A percentile compares a stretch with the other conserved stretches of the same genome.
phyloP scores from a whole-genome alignment of 2,329 filamentous ascomycete species.

The Alternaria dauci region DNA sequence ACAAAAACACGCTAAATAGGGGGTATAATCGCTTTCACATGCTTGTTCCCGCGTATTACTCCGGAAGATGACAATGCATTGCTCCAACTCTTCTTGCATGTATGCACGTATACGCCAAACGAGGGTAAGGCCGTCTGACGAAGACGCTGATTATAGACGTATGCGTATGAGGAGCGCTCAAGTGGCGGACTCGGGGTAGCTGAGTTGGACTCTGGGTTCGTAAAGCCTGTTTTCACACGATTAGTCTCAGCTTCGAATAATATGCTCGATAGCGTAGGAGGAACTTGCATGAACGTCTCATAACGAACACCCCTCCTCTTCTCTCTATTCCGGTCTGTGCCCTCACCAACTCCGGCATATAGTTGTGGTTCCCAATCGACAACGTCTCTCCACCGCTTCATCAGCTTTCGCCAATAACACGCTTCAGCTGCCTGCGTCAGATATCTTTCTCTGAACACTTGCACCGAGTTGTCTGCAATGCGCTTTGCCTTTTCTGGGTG shows the following conservation, averaged over 20 bases:
- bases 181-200: constrained; percentile 17
- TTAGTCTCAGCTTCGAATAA: background rate
- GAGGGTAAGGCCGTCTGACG: background rate
- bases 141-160: background rate
- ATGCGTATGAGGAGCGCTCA: background rate
- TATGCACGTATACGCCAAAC: background rate
- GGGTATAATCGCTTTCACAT: background rate
- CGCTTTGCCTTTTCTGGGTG: constrained; percentile 45
- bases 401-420: constrained; percentile 42
- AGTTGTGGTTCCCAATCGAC: constrained; percentile 38
- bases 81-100: background rate
- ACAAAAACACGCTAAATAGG: background rate
- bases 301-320: constrained; percentile 42
- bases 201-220: constrained; percentile 22
- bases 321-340: constrained; percentile 22
- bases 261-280: background rate
- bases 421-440: constrained; percentile 44
- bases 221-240: constrained; percentile 14
- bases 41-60: background rate
- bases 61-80: background rate
- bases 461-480: constrained; percentile 45
- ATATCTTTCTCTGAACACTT: constrained; percentile 44
- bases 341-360: constrained; percentile 35
- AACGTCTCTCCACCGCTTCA: constrained; percentile 37
- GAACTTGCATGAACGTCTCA: constrained; percentile 45